Evolutionary conservation across 495 filamentous ascomycete genomes (phyloP).

Genomic region (Bathelium albidoporum): DNA sequence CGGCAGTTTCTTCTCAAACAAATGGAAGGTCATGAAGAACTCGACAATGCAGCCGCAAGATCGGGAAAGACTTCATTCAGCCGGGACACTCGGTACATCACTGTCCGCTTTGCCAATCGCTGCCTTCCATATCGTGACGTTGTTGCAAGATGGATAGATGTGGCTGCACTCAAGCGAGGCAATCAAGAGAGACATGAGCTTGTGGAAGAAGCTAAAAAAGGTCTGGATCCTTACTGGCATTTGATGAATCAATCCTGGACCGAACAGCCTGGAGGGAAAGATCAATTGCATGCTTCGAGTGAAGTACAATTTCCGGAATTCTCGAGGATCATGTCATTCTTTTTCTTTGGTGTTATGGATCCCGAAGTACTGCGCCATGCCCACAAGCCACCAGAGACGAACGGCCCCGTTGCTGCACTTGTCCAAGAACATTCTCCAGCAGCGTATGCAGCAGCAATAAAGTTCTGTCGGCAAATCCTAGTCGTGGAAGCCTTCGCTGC

Average conservation of each 20-base stretch:
- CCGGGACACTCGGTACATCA: conserved; percentile 63
- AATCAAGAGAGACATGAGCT: conserved; percentile 64
- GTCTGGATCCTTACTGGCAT: conserved; percentile 75
- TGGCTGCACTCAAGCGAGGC: conserved; percentile 61
- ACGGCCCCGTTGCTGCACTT: not conserved
- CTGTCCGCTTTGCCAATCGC: conserved; percentile 84
- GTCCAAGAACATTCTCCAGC: not conserved
- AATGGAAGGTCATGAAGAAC: conserved; percentile 23
- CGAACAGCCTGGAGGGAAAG: conserved; percentile 30
- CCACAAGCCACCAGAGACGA: conserved; percentile 4
- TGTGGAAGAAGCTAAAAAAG: conserved; percentile 80
- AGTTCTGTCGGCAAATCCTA: conserved; percentile 63
- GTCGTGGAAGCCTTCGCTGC: conserved; percentile 55
- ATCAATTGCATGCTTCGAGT: conserved; percentile 27
- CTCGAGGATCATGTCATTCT: not conserved
- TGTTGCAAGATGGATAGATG: conserved; percentile 74
- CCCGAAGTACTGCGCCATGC: conserved; percentile 26
- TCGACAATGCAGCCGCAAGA: conserved; percentile 9
- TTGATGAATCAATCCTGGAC: conserved; percentile 35
- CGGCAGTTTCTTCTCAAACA: conserved; percentile 32
- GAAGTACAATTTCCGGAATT: conserved; percentile 35
- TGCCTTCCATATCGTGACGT: conserved; percentile 72
- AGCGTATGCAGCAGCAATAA: conserved; percentile 43
- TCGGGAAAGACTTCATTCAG: conserved; percentile 5
- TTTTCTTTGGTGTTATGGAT: not conserved